phyloP scores from a whole-genome alignment of 2,329 filamentous ascomycete genomes.

The Phaeosphaeria sp. region DNA sequence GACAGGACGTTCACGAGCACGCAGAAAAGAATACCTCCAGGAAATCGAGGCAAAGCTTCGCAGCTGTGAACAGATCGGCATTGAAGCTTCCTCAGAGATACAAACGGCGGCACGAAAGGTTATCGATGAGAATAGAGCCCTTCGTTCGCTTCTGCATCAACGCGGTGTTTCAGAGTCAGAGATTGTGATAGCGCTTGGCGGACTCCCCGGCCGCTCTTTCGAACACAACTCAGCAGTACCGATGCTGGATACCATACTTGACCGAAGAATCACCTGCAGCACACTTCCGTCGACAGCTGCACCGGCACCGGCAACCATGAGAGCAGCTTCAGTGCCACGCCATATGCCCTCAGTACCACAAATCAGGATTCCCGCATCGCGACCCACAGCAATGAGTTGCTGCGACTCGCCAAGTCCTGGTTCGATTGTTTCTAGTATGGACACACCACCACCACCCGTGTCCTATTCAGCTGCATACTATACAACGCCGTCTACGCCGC shows the following conservation, averaged over 20 bases:
- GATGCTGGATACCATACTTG: slow-evolving; percentile 39
- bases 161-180: slow-evolving; percentile 65
- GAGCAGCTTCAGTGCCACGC: slow-evolving; percentile 20
- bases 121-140: slow-evolving; percentile 70
- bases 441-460: slow-evolving; percentile 36
- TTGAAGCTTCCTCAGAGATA: slow-evolving; percentile 73
- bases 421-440: slow-evolving; percentile 41
- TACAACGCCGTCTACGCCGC: slow-evolving; percentile 23
- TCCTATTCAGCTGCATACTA: slow-evolving; percentile 30
- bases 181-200: slow-evolving; percentile 49
- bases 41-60: slow-evolving; percentile 71
- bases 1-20: slow-evolving; percentile 71
- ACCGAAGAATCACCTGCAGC: slow-evolving; percentile 33
- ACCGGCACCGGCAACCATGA: slow-evolving; percentile 18
- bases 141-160: slow-evolving; percentile 65
- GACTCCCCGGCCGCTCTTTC: slow-evolving; percentile 27
- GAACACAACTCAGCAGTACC: slow-evolving; percentile 38
- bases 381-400: slow-evolving; percentile 29
- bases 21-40: slow-evolving; percentile 74
- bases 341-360: slow-evolving; percentile 27
- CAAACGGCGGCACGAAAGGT: slow-evolving; percentile 73
- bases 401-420: slow-evolving; percentile 39
- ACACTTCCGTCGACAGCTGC: slow-evolving; percentile 26
- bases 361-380: slow-evolving; percentile 29
- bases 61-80: slow-evolving; percentile 68